These are phyloP conservation scores for Aleurites moluccanus DNA, from an alignment of 441 rosid genomes.

Conservation along the genomic window DNA sequence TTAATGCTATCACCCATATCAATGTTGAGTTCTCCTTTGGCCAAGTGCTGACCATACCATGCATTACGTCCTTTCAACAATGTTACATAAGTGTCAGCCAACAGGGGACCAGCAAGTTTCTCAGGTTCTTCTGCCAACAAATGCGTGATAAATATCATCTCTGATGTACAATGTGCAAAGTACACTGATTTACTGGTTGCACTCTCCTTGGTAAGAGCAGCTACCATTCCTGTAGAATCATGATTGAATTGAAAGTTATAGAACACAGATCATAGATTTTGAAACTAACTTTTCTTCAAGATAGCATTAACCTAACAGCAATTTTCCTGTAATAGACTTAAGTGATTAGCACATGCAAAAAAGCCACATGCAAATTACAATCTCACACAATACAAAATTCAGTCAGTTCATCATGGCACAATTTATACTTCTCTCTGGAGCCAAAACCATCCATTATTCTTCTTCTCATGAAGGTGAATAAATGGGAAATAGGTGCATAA, in stretches of 20 bases:
- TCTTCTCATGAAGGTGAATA: neutral
- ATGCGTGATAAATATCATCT: constrained; percentile 58
- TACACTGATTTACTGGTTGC: constrained; percentile 59
- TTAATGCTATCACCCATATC: constrained; percentile 58
- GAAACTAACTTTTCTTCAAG: neutral
- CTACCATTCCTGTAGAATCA: constrained; percentile 45
- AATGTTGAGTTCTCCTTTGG: constrained; percentile 45
- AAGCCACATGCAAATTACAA: neutral
- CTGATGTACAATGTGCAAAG: constrained; percentile 56
- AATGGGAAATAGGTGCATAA: neutral
- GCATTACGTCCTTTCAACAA: constrained; percentile 56
- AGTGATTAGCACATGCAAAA: neutral
- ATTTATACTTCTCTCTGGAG: neutral
- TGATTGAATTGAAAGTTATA: neutral
- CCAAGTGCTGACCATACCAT: constrained; percentile 55
- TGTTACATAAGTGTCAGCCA: constrained; percentile 54
- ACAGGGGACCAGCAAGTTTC: constrained; percentile 54
- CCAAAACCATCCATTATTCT: neutral
- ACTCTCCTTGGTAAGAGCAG: constrained; percentile 60
- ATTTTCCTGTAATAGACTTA: neutral
- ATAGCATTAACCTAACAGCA: neutral
- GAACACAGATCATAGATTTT: neutral
- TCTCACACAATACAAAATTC: neutral
- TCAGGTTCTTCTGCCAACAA: constrained; percentile 53
- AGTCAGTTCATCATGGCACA: neutral